Evolutionary conservation across 1,139 yeast genomes (phyloP), one percentile per base, ranked within the genome.

Genomic region (Torulaspora pretoriensis): DNA sequence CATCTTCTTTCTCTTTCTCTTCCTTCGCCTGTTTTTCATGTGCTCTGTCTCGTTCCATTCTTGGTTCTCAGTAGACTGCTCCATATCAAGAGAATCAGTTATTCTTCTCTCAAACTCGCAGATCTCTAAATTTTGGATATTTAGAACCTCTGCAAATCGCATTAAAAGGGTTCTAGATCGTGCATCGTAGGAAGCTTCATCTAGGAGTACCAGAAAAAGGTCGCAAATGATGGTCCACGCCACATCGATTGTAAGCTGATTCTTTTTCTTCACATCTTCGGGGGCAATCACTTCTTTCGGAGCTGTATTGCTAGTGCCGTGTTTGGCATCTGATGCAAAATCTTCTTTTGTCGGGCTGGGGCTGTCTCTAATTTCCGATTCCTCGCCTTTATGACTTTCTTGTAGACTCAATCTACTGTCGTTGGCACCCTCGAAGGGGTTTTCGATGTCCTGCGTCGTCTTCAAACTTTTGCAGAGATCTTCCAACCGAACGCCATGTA

Each of bases 201-300:
- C 81, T 16, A 92, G 68, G 2, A 92, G 70, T 3, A 88, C 74
- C 35, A 94, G 69, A 59, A 92, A 89, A 43, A 94, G 68, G 63
- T 94, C 98, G 65, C 98, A 94, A 1, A 92, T 70, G 7, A 92
- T 75, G 0, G 96, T 90, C 98, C 98, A 92, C 30, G 92, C 78
- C 32, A 92, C 76, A 60, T 90, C 96, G 46, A 89, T 77, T 26
- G 82, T 80, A 5, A 81, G 55, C 1, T 65, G 67, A 13, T 68
- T 61, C 34, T 69, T 60, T 19, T 65, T 53, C 26, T 64, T 60
- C 3, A 71, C 56, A 8, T 67, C 68, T 10, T 70, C 71, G 2
- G 74, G 71, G 25, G 63, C 52, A 1, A 65, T 35, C 3, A 63
- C 52, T 25, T 40, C 43, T 9, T 26, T 38, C 8, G 47, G 47